Evolutionary conservation across 129 eudicot genomes (phyloP).

Genomic region (Oenanthe sinensis): DNA sequence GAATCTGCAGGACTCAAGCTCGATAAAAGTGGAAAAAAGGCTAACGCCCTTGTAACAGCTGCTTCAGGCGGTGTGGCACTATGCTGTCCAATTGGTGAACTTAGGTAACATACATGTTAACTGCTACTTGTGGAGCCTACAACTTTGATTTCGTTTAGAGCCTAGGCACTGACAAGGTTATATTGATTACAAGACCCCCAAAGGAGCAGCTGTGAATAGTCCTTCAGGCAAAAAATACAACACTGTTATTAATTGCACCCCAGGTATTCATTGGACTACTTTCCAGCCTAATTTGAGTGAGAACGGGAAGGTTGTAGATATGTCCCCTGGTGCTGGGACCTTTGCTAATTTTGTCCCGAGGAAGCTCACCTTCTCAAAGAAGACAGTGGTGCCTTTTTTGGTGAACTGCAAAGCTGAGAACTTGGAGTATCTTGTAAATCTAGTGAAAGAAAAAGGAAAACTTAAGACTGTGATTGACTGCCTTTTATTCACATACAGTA

Average conservation of each 20-base stretch:
- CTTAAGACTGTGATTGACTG: slow-evolving; percentile 56
- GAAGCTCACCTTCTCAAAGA: slow-evolving; percentile 27
- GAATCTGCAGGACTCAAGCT: slow-evolving; percentile 34
- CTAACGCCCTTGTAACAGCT: slow-evolving; percentile 47
- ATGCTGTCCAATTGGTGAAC: slow-evolving; percentile 55
- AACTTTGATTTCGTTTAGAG: slow-evolving; percentile 44
- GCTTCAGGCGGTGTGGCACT: slow-evolving; percentile 70
- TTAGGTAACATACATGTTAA: slow-evolving; percentile 49
- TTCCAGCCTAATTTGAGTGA: slow-evolving; percentile 39
- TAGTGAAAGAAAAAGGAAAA: slow-evolving; percentile 66
- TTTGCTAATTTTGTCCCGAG: slow-evolving; percentile 18
- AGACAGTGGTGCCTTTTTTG: slow-evolving; percentile 34
- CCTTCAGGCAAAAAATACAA: slow-evolving; percentile 58
- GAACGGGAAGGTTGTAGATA: slow-evolving; percentile 42
- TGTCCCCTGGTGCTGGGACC: slow-evolving; percentile 32
- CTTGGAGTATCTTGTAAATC: slow-evolving; percentile 34
- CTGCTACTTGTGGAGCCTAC: slow-evolving; percentile 60
- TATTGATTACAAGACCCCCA: slow-evolving; percentile 54
- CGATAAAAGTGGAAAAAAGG: slow-evolving; percentile 35
- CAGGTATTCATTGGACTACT: slow-evolving; percentile 36
- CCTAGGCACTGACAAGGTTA: slow-evolving; percentile 56
- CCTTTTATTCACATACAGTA: no score
- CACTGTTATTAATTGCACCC: slow-evolving; percentile 40
- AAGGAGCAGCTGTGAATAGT: slow-evolving; percentile 48
- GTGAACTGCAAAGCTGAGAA: slow-evolving; percentile 29